Evolutionary conservation across 2,329 filamentous ascomycete genomes (phyloP), one percentile per base, ranked within the genome.

Genomic region (Whalleya microplaca): DNA sequence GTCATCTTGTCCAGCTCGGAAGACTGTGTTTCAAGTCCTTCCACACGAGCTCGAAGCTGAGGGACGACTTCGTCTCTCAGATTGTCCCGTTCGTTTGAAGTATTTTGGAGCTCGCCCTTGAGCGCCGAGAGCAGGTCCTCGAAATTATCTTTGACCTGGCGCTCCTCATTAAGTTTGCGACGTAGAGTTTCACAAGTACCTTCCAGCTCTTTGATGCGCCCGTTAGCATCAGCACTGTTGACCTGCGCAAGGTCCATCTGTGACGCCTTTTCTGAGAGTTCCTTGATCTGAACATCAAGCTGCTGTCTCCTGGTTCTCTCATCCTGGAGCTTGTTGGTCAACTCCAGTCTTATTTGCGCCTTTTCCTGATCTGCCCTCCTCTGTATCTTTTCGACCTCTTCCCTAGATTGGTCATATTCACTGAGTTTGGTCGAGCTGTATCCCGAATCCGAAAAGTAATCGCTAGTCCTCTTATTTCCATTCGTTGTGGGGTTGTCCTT

Each of bases 401-500:
- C 85, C 48, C 80, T 82, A 29, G 78, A 80, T 43, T 84, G 79
- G 56, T 88, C 85, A 57, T 78, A 78, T 45, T 91, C 88, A 59
- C 89, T 87, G 68, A 88, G 89, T 68, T 92, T 90, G 51, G 91
- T 83, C 1, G 92, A 94, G 72, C 92, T 94, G 55, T 91, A 89
- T 29, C 95, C 95, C 5, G 93, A 96, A 73, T 99, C 95, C 2
- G 95, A 99, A 72, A 95, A 99, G 76, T 99, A 98, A 75, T 99
- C 95, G 75, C 95, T 98, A 9, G 91, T 96, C 58, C 94, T 85
- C 71, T 90, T 89, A 61, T 69, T 72, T 61, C 84, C 87, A 23
- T 82, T 67, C 64, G 78, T 70, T 73, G 80, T 75, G 68, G 81
- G 69, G 74, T 86, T 81, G 73, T 80, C 82, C 61, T 82, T 81